These are phyloP conservation scores for Candida nonsorbophila DNA, from an alignment of 805 yeast genomes.

Conservation along the genomic window DNA sequence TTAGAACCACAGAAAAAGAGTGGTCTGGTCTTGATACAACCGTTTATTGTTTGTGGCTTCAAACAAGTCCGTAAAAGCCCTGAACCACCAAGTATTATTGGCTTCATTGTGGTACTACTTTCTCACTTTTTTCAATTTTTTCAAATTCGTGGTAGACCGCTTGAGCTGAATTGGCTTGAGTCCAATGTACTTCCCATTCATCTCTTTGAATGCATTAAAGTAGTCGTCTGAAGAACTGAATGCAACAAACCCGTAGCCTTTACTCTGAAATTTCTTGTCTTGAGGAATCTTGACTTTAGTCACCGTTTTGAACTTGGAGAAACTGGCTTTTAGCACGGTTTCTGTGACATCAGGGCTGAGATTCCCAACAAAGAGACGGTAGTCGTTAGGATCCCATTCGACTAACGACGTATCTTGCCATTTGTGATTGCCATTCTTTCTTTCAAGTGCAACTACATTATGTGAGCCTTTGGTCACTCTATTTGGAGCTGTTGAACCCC, in stretches of 20 bases:
- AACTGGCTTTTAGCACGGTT: constrained; percentile 48
- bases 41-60: constrained; percentile 3
- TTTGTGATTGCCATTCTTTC: constrained; percentile 42
- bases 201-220: constrained; percentile 62
- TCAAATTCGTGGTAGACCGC: constrained; percentile 43
- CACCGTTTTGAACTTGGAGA: constrained; percentile 47
- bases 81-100: neutral
- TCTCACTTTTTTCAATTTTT: constrained; percentile 5
- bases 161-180: constrained; percentile 66
- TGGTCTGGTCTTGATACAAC: neutral
- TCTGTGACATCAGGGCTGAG: constrained; percentile 64
- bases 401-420: too few relatives aligned
- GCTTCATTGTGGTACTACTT: neutral
- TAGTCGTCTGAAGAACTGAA: constrained; percentile 63
- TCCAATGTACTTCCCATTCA: constrained; percentile 75
- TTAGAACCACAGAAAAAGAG: neutral
- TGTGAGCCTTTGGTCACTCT: too few relatives aligned
- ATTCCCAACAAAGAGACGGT: constrained; percentile 71
- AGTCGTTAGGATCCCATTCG: constrained; percentile 70
- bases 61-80: neutral
- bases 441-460: too few relatives aligned
- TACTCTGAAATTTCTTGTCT: constrained; percentile 43
- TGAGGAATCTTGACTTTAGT: constrained; percentile 56
- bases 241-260: constrained; percentile 74
- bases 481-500: too few relatives aligned